Conservation (phyloP, 495 filamentous ascomycete species). For the Xylaria telfairii region DNA sequence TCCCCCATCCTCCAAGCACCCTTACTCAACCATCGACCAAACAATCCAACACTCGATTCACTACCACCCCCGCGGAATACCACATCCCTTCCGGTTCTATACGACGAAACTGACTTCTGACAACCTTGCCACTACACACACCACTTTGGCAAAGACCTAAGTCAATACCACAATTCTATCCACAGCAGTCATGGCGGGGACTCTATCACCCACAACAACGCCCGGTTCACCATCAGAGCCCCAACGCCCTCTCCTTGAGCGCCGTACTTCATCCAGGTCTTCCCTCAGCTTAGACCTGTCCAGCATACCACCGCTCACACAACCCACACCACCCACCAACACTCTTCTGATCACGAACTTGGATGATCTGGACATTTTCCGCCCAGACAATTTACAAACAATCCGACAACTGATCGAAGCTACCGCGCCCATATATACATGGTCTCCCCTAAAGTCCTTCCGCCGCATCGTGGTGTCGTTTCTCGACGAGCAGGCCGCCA, state of each 20-base stretch:
- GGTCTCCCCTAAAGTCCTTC: slow-evolving; percentile 91
- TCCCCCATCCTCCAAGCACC: background rate
- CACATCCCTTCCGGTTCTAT: background rate
- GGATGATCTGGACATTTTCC: slow-evolving; percentile 77
- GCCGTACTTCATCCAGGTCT: slow-evolving; percentile 49
- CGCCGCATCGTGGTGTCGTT: slow-evolving; percentile 92
- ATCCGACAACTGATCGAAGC: slow-evolving; percentile 75
- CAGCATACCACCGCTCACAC: slow-evolving; percentile 75
- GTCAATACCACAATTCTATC: background rate
- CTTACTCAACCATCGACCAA: background rate
- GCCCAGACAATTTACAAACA: slow-evolving; percentile 71
- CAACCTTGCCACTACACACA: background rate
- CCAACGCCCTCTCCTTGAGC: slow-evolving; percentile 31
- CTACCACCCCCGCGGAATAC: background rate
- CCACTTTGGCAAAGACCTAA: background rate
- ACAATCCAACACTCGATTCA: background rate
- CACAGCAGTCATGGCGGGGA: slow-evolving; percentile 33
- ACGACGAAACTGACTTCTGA: background rate
- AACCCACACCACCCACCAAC: slow-evolving; percentile 86
- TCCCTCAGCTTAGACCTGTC: slow-evolving; percentile 83
- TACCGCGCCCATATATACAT: slow-evolving; percentile 78
- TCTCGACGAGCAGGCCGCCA: slow-evolving; percentile 72
- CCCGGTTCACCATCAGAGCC: slow-evolving; percentile 37
- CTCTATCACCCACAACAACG: slow-evolving; percentile 41
- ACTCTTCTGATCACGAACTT: slow-evolving; percentile 95